A percentile compares a stretch with the other conserved stretches of the same genome.
phyloP scores from a whole-genome alignment of 345 rosid genomes.

The Brassica cretica region DNA sequence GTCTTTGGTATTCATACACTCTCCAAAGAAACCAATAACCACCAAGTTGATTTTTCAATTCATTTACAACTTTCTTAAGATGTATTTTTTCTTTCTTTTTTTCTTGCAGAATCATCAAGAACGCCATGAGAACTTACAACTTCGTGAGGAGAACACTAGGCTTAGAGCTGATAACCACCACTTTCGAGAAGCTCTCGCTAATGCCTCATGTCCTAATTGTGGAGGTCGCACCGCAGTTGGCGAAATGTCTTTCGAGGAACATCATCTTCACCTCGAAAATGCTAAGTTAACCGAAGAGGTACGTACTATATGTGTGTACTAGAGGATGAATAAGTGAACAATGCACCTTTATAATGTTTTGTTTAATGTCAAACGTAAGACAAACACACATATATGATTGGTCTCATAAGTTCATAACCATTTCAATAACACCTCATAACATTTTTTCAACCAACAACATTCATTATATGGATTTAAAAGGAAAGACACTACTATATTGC shows the following conservation, averaged over 20 bases:
- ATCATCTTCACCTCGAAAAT: constrained; percentile 76
- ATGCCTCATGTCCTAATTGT: constrained; percentile 76
- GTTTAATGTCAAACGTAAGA: not conserved
- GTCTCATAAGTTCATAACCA: constrained; percentile 1
- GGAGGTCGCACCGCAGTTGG: constrained; percentile 72
- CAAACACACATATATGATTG: not conserved
- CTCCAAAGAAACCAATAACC: not conserved
- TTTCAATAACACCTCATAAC: not conserved
- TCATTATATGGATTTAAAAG: not conserved
- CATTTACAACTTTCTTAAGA: not conserved
- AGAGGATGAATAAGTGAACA: not conserved
- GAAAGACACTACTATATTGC: not conserved
- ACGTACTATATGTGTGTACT: not conserved
- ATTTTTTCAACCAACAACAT: not conserved
- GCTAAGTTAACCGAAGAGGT: constrained; percentile 78
- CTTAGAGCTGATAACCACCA: constrained; percentile 67
- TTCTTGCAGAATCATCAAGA: constrained; percentile 70
- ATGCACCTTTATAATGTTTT: not conserved
- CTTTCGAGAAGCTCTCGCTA: constrained; percentile 59
- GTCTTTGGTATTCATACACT: not conserved
- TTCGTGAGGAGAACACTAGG: constrained; percentile 65
- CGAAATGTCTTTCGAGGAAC: constrained; percentile 84
- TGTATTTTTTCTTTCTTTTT: not conserved
- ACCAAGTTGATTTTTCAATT: not conserved
- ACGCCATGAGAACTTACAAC: constrained; percentile 69